phyloP scores from a whole-genome alignment of 352 stramenopile genomes.

The Phytophthora citricola region DNA sequence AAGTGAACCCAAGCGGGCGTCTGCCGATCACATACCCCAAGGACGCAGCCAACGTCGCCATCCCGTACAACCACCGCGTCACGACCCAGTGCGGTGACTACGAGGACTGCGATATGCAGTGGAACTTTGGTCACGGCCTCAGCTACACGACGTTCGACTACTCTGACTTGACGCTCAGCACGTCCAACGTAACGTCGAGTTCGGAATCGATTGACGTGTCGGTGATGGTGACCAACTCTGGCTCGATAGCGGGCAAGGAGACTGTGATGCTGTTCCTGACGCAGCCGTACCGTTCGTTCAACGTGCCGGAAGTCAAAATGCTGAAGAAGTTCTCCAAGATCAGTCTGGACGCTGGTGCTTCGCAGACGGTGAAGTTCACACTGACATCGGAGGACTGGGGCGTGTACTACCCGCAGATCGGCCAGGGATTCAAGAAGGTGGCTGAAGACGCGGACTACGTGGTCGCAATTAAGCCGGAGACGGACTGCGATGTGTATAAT shows the following conservation, averaged over 20 bases:
- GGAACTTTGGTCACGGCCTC: slow-evolving; percentile 61
- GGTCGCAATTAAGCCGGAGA: slow-evolving; percentile 57
- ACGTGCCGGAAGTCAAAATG: slow-evolving; percentile 76
- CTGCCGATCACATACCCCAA: slow-evolving; percentile 89
- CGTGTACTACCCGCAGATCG: slow-evolving; percentile 61
- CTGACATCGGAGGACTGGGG: slow-evolving; percentile 58
- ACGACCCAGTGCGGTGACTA: slow-evolving; percentile 45
- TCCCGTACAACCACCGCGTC: slow-evolving; percentile 77
- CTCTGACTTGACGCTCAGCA: slow-evolving; percentile 44
- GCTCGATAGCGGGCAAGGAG: slow-evolving; percentile 59
- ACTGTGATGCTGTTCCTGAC: slow-evolving; percentile 51
- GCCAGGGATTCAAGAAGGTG: slow-evolving; percentile 51
- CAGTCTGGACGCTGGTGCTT: slow-evolving; percentile 42
- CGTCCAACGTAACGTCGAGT: slow-evolving; percentile 30
- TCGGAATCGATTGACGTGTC: slow-evolving; percentile 47
- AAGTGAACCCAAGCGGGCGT: slow-evolving; percentile 76
- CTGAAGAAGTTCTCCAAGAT: slow-evolving; percentile 84
- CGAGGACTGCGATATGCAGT: slow-evolving; percentile 55
- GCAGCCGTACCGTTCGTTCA: slow-evolving; percentile 39
- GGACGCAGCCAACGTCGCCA: slow-evolving; percentile 52
- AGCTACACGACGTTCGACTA: slow-evolving; percentile 76
- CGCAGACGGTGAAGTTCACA: slow-evolving; percentile 41
- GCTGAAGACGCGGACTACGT: slow-evolving; percentile 44
- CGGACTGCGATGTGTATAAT: slow-evolving; percentile 70
- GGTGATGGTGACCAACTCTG: slow-evolving; percentile 74